Evolutionary conservation across 495 filamentous ascomycete genomes (phyloP), one percentile per base, ranked within the genome.

Genomic region (Glutinoglossum americanum): DNA sequence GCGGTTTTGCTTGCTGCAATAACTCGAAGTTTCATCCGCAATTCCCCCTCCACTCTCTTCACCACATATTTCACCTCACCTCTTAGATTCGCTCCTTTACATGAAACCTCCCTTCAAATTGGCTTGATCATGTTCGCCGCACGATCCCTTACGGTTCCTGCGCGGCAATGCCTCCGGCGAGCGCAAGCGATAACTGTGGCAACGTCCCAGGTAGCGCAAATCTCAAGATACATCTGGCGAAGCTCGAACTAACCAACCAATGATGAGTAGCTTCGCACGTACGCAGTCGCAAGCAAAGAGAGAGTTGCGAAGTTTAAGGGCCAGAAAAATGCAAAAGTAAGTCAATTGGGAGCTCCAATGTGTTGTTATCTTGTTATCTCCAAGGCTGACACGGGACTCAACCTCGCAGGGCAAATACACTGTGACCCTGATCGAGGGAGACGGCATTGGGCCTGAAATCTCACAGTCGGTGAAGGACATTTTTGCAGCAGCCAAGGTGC

Each of bases 381-480:
- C 30, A 9, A 7, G 41, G 53, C 26, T 51, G 23, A 45, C 19
- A 48, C 59, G 58, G 54, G 60, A 57, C 26, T 45, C 32, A 26
- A n/a, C 6, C 30, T 33, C 15, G 56, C 65, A 96, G 90, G 92
- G 90, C 65, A 87, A 87, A 70, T 98, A 84, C 78, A 86, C 83
- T 47, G 90, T 97, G 64, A 92, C 87, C 64, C 76, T 98, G 70
- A 98, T 98, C 62, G 92, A 98, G 75, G 92, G 92, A 73, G 92
- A 97, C 66, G 92, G 92, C 69, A 98, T 98, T 67, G 92, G 92
- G 59, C 90, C 90, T 57, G 89, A 98, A 73, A 97, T 98, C 66
- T 82, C 92, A 61, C 86, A 93, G 71, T 89, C 89, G 28, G 87
- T 98, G 60, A 96, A 95, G 77, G 85, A 94, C 69, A 97, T 98